Conservation (phyloP, 2,329 filamentous ascomycete genomes). For the Monosporascus sp. region DNA sequence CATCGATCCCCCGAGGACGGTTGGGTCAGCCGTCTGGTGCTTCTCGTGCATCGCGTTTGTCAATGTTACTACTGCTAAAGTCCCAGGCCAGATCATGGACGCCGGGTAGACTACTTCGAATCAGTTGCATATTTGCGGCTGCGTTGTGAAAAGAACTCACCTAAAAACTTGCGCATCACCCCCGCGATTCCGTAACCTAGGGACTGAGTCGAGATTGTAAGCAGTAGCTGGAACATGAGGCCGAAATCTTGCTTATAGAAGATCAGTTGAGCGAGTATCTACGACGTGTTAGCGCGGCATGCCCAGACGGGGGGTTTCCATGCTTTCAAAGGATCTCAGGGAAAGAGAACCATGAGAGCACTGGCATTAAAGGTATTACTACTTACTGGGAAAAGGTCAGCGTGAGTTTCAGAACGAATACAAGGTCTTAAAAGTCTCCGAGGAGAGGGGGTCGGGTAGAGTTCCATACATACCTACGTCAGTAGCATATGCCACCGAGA, state of each 20-base stretch:
- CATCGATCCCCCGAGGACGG: constrained; percentile 57
- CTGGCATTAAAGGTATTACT: not conserved
- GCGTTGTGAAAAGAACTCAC: constrained; percentile 26
- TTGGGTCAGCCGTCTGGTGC: constrained; percentile 43
- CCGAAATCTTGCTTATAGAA: constrained; percentile 70
- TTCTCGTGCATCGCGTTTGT: constrained; percentile 70
- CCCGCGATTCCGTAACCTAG: constrained; percentile 66
- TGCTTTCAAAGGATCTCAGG: not conserved
- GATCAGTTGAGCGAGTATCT: constrained; percentile 60
- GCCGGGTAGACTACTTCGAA: constrained; percentile 50
- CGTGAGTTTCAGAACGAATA: too few relatives aligned
- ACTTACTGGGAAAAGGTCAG: not conserved
- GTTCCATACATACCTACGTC: constrained; percentile 43
- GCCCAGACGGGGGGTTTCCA: too few relatives aligned
- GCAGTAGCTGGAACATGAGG: constrained; percentile 58
- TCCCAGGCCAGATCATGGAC: constrained; percentile 71
- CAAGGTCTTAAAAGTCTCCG: not conserved
- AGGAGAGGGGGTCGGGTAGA: not conserved
- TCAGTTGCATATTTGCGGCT: constrained; percentile 5
- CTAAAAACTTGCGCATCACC: constrained; percentile 59
- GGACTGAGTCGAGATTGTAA: constrained; percentile 64
- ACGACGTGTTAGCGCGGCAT: not conserved
- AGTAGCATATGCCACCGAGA: constrained; percentile 66
- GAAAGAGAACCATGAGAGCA: not conserved
- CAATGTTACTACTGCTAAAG: constrained; percentile 59